These are phyloP conservation scores for Blakeslea trispora DNA, from an alignment of 371 early-diverging fungal species.

Conservation along the genomic window DNA sequence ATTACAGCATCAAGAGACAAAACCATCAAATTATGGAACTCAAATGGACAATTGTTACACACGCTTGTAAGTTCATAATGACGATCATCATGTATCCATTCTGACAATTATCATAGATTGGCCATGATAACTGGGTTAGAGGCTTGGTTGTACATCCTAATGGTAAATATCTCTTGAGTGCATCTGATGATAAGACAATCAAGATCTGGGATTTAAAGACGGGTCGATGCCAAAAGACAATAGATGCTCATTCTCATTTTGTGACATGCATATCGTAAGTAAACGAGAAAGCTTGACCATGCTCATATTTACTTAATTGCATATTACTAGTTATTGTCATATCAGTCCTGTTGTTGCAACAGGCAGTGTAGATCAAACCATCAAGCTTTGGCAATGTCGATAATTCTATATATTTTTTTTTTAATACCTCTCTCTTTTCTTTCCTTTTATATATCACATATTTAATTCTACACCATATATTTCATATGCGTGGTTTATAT, in stretches of 20 bases:
- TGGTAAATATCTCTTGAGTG: constrained; percentile 74
- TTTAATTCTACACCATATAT: background rate
- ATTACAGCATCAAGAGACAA: constrained; percentile 88
- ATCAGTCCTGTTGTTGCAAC: constrained; percentile 72
- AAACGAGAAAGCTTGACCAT: background rate
- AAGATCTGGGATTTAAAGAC: constrained; percentile 86
- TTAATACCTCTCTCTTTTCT: background rate
- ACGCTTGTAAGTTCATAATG: constrained; percentile 72
- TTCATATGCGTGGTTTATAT: no score
- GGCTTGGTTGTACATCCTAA: constrained; percentile 77
- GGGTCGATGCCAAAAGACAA: constrained; percentile 73
- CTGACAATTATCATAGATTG: no score
- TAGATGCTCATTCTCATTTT: constrained; percentile 88
- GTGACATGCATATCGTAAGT: constrained; percentile 70
- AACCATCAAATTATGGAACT: constrained; percentile 83
- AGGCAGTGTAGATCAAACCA: constrained; percentile 76
- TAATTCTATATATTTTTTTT: constrained; percentile 2
- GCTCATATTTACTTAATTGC: background rate
- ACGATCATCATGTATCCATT: no score
- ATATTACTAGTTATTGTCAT: constrained; percentile 27
- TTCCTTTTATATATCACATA: background rate
- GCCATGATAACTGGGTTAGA: constrained; percentile 95
- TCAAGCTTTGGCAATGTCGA: constrained; percentile 68
- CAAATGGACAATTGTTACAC: constrained; percentile 68
- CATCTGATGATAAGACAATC: constrained; percentile 83